These are phyloP conservation scores for Talaromyces nanjingensis DNA, from an alignment of 495 filamentous ascomycete species.

Conservation along the genomic window DNA sequence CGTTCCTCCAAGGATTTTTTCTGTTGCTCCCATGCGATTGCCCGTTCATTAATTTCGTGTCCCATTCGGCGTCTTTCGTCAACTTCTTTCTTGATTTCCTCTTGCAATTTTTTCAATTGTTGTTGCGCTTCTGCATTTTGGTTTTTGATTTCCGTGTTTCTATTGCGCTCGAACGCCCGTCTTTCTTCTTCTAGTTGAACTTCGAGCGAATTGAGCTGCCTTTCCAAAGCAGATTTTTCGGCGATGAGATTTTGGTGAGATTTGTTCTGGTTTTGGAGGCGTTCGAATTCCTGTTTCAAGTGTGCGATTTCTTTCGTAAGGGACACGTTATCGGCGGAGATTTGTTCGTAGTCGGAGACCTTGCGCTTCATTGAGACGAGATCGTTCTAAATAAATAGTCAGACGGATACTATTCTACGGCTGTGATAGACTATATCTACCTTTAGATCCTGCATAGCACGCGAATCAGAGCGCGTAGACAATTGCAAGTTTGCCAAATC, in stretches of 20 bases:
- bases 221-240: slow-evolving; percentile 69
- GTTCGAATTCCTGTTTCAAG: slow-evolving; percentile 71
- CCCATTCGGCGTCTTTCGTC: slow-evolving; percentile 30
- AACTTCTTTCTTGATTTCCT: slow-evolving; percentile 39
- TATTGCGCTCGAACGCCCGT: slow-evolving; percentile 53
- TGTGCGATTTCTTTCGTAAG: slow-evolving; percentile 63
- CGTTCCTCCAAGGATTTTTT: slow-evolving; percentile 56
- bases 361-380: slow-evolving; percentile 54
- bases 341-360: slow-evolving; percentile 57
- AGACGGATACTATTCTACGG: not conserved
- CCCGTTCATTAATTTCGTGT: slow-evolving; percentile 22
- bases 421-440: slow-evolving; percentile 32
- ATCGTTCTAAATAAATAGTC: slow-evolving; percentile 48
- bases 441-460: slow-evolving; percentile 61
- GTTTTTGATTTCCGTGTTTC: slow-evolving; percentile 40
- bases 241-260: slow-evolving; percentile 58
- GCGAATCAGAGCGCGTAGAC: slow-evolving; percentile 48
- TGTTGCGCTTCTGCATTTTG: slow-evolving; percentile 38
- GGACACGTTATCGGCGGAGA: slow-evolving; percentile 69
- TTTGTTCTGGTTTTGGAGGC: slow-evolving; percentile 61
- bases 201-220: slow-evolving; percentile 66
- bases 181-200: slow-evolving; percentile 76
- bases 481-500: slow-evolving; percentile 49
- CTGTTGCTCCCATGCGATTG: slow-evolving; percentile 44
- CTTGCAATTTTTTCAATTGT: slow-evolving; percentile 33